These are phyloP conservation scores for Phaffia rhodozyma DNA, from an alignment of 1,284 basidiomycete species.

Conservation along the genomic window DNA sequence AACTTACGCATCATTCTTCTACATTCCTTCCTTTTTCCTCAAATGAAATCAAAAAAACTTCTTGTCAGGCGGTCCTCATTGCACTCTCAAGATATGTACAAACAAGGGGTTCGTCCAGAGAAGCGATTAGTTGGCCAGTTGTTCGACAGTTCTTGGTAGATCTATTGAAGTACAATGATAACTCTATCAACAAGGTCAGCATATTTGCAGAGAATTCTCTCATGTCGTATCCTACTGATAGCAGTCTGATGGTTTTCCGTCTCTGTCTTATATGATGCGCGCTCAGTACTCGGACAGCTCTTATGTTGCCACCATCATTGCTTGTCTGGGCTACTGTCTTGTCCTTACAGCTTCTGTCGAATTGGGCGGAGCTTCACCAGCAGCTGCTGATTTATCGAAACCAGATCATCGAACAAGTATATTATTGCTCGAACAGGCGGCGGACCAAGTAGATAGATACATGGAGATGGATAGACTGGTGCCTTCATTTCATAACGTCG, in stretches of 20 bases:
- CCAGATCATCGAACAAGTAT: slow-evolving; percentile 50
- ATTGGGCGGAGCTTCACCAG: slow-evolving; percentile 40
- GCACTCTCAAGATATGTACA: slow-evolving; percentile 59
- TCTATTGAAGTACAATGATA: slow-evolving; percentile 85
- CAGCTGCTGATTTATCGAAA: slow-evolving; percentile 50
- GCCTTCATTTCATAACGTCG: slow-evolving; percentile 85
- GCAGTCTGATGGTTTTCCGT: not conserved
- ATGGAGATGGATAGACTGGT: slow-evolving; percentile 90
- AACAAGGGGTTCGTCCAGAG: slow-evolving; percentile 50
- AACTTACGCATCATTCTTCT: too few species aligned
- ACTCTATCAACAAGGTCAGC: slow-evolving; percentile 74
- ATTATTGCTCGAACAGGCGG: slow-evolving; percentile 55
- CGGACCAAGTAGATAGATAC: slow-evolving; percentile 76
- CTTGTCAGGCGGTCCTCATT: slow-evolving; percentile 52
- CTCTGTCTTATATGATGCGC: slow-evolving; percentile 17
- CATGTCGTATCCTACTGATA: not conserved
- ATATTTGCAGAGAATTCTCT: not conserved
- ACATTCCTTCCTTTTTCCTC: not conserved
- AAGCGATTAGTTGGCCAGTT: slow-evolving; percentile 71
- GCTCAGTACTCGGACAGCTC: slow-evolving; percentile 74
- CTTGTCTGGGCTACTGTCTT: slow-evolving; percentile 63
- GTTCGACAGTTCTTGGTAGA: slow-evolving; percentile 87
- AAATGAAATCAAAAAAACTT: too few species aligned
- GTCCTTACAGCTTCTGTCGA: slow-evolving; percentile 64
- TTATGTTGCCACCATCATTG: slow-evolving; percentile 78